Conservation (phyloP, 2,329 filamentous ascomycete species). For the Cadophora gregata region DNA sequence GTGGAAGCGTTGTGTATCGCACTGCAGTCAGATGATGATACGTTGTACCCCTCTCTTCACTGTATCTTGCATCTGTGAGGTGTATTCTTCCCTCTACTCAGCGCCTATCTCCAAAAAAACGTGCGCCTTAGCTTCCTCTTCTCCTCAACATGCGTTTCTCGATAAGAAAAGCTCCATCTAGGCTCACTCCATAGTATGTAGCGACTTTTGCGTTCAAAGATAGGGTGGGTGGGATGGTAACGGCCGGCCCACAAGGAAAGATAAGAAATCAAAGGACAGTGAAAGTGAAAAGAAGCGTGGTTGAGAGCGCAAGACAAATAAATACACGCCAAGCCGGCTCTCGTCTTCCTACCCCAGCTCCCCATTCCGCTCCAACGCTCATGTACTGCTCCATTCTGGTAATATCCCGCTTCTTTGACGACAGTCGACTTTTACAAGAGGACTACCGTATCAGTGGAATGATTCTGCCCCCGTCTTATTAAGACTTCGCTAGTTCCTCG, state of each 20-base stretch:
- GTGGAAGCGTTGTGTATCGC: background rate
- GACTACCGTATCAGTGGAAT: too few relatives aligned
- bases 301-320: background rate
- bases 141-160: background rate
- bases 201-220: background rate
- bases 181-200: background rate
- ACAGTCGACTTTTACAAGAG: too few relatives aligned
- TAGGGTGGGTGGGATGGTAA: background rate
- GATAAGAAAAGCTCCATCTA: background rate
- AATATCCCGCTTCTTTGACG: too few relatives aligned
- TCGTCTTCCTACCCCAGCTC: background rate
- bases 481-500: too few relatives aligned
- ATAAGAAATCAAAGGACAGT: background rate
- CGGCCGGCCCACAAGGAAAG: background rate
- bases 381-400: background rate
- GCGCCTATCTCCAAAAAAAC: too few relatives aligned
- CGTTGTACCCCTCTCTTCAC: background rate
- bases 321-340: background rate
- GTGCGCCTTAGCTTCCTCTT: too few relatives aligned
- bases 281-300: too few relatives aligned
- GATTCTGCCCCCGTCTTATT: too few relatives aligned
- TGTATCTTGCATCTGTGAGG: background rate
- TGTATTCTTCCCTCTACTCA: too few relatives aligned
- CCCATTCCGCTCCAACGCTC: background rate
- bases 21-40: conserved; percentile 7